Conservation (phyloP, 306 rosid genomes). For the Fragaria vesca region DNA sequence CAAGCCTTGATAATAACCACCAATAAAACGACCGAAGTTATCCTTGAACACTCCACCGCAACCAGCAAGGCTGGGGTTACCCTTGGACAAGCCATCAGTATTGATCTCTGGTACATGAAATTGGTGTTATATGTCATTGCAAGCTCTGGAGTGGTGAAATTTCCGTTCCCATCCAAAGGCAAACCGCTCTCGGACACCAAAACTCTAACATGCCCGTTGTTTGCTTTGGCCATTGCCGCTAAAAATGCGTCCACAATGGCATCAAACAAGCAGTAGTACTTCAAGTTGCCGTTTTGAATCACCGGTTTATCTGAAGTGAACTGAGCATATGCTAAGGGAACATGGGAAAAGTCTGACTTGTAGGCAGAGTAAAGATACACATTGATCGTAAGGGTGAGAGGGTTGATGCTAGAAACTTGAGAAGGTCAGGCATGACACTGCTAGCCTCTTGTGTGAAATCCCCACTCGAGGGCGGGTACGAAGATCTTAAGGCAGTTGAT, state of each 20-base stretch:
- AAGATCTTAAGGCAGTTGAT: neutral
- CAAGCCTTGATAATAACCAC: neutral
- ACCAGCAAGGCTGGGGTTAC: neutral
- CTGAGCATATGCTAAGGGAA: slow-evolving; percentile 4
- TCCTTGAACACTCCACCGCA: neutral
- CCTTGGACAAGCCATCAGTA: neutral
- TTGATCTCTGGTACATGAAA: neutral
- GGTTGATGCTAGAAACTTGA: neutral
- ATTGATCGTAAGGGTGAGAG: slow-evolving; percentile 25
- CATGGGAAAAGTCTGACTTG: slow-evolving; percentile 7
- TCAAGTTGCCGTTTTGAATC: slow-evolving; percentile 15
- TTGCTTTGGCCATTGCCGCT: slow-evolving; percentile 22
- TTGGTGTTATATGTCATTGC: slow-evolving; percentile 30
- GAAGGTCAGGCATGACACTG: neutral
- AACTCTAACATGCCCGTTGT: neutral
- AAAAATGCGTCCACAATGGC: slow-evolving; percentile 36
- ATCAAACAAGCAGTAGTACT: slow-evolving; percentile 15
- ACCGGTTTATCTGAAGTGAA: neutral
- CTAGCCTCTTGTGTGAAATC: neutral
- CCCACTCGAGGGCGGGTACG: slow-evolving; percentile 20
- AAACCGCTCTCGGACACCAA: slow-evolving; percentile 40
- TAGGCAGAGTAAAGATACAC: slow-evolving; percentile 35
- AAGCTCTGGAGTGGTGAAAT: slow-evolving; percentile 1
- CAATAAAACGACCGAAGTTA: neutral
- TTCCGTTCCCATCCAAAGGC: slow-evolving; percentile 37